Evolutionary conservation across 495 filamentous ascomycete species (phyloP), one percentile per base, ranked within the genome.

Genomic region (Podospora sp.): DNA sequence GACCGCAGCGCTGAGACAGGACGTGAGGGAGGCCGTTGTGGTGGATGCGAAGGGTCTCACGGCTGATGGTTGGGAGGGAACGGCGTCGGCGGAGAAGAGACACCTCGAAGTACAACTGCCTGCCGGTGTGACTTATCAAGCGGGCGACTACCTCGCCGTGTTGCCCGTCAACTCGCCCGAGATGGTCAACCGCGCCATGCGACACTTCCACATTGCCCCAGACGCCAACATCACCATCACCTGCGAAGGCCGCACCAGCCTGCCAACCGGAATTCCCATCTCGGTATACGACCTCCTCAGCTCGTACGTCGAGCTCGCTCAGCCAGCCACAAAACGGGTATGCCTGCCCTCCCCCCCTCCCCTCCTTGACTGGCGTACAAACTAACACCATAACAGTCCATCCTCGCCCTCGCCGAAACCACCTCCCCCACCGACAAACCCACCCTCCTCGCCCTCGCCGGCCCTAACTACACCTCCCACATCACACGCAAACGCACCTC

Each of bases 101-200:
- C 85, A 91, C 71, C 75, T 93, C 27, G 85, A 87, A 63, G 83
- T 94, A 63, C 79, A 85, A 57, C 78, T 94, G 0, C 90, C 91
- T 0, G 80, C 77, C 6, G 89, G 85, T 35, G 86, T 88, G 81
- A 81, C 82, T 6, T 94, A 93, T 74, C 80, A 82, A 49, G 84
- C 88, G 20, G 91, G 91, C 50, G 91, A 94, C 69, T 93, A 94
- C 71, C 84, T 94, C 0, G 88, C 90, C 1, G 82, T 93, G 11
- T 77, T 92, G 1, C 91, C 91, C 0, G 78, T 91, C 18, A 93
- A 93, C 71, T 86, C 88, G 6, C 79, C 78, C 63, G 78, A 82
- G 33, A 86, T 77, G 16, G 82, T 92, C 35, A 77, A 80, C 25
- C 80, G 88, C n/a, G 81, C 73, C 12, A 79, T 84, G 78, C 75